A percentile compares a stretch with the other conserved stretches of the same genome.
Conservation (phyloP, 1,139 yeast genomes). For the Hyphopichia pseudoburtonii region DNA sequence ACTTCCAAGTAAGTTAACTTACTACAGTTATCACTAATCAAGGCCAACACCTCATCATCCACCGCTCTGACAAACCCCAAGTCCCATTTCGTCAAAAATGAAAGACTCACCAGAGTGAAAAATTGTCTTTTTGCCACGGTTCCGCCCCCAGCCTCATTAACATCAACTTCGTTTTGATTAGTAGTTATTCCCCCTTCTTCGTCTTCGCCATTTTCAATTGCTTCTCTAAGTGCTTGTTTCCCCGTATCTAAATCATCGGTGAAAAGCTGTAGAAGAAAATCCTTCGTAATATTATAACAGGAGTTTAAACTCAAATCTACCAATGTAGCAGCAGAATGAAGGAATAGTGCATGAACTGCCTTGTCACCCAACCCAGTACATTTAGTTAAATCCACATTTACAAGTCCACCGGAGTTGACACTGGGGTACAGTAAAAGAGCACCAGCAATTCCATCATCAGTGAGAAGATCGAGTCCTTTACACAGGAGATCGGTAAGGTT, state of each 20-base stretch:
- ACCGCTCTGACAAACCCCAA: constrained; percentile 74
- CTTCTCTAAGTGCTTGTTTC: constrained; percentile 28
- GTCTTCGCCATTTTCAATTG: constrained; percentile 13
- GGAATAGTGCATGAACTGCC: constrained; percentile 57
- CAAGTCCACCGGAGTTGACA: constrained; percentile 57
- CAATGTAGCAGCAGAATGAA: constrained; percentile 65
- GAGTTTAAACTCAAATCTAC: constrained; percentile 75
- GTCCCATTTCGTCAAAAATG: constrained; percentile 64
- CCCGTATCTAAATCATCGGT: constrained; percentile 35
- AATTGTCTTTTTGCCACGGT: constrained; percentile 9
- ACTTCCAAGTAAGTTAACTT: constrained; percentile 68
- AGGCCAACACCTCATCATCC: constrained; percentile 60
- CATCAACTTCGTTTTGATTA: too few relatives aligned
- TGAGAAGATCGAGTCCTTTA: constrained; percentile 55
- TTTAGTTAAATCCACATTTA: constrained; percentile 60
- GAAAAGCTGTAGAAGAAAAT: constrained; percentile 45
- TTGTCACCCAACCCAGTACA: constrained; percentile 65
- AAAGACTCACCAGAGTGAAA: constrained; percentile 30
- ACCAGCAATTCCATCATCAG: constrained; percentile 61
- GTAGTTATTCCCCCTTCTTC: background rate
- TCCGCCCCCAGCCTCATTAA: constrained; percentile 6
- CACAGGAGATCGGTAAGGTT: constrained; percentile 55
- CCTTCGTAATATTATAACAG: constrained; percentile 53
- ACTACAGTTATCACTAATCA: constrained; percentile 57
- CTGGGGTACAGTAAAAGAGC: constrained; percentile 50